Percentiles rank a stretch among this genome's conserved stretches.
These are phyloP conservation scores for Blumeria graminis DNA, from an alignment of 2,329 filamentous ascomycete species.

Conservation along the genomic window DNA sequence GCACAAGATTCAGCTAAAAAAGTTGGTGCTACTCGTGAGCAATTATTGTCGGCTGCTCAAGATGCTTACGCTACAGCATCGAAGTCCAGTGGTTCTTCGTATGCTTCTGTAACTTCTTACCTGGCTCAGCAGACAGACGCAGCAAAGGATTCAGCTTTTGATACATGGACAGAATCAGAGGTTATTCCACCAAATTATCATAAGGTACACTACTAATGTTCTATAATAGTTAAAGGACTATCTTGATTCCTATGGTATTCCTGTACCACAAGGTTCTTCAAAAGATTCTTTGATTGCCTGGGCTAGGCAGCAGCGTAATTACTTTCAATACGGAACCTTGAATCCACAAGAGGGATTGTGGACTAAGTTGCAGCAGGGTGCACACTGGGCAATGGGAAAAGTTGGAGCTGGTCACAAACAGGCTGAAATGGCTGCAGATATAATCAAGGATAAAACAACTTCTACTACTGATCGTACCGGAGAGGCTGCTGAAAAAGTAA, in stretches of 20 bases:
- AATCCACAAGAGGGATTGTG: conserved; percentile 40
- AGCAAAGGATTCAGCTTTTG: conserved; percentile 42
- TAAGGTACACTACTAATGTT: background rate
- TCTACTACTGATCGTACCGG: conserved; percentile 15
- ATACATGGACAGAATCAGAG: conserved; percentile 43
- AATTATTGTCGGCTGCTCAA: conserved; percentile 41
- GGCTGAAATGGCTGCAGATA: conserved; percentile 23
- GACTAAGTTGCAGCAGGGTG: conserved; percentile 29
- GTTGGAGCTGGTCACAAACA: conserved; percentile 21
- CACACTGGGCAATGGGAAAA: conserved; percentile 24
- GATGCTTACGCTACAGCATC: conserved; percentile 35
- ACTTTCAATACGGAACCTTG: conserved; percentile 52
- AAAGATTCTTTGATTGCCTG: conserved; percentile 43
- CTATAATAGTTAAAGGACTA: conserved; percentile 37
- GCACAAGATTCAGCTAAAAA: conserved; percentile 36
- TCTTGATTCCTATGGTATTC: conserved; percentile 52
- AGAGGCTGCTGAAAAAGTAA: conserved; percentile 16
- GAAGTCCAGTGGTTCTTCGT: conserved; percentile 28
- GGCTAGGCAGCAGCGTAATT: conserved; percentile 49
- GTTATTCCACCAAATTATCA: background rate
- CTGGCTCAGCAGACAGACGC: conserved; percentile 38
- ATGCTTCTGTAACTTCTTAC: conserved; percentile 48
- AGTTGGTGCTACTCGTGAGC: conserved; percentile 43
- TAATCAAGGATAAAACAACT: conserved; percentile 14
- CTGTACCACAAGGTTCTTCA: conserved; percentile 13